These are phyloP conservation scores for Russula vinacea DNA, from an alignment of 768 basidiomycete species.

Conservation along the genomic window DNA sequence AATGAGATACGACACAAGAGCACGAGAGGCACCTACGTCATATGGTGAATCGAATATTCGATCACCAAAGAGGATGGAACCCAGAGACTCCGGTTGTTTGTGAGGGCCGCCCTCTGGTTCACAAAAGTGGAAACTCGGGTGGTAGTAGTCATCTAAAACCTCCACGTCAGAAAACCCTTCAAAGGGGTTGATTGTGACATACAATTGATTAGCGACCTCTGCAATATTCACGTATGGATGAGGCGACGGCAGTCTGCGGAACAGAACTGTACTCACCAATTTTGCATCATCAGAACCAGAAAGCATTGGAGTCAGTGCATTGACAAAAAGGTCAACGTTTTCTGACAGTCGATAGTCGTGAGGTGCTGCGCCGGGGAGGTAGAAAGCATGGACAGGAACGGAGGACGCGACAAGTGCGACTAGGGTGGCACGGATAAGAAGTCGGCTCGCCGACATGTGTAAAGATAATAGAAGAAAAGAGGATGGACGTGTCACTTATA, in stretches of 20 bases:
- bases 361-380: constrained; percentile 89
- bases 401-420: constrained; percentile 29
- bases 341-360: constrained; percentile 75
- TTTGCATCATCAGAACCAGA: constrained; percentile 64
- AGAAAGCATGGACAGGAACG: constrained; percentile 58
- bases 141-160: constrained; percentile 83
- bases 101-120: constrained; percentile 67
- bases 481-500: neutral
- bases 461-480: neutral
- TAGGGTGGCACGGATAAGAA: constrained; percentile 30
- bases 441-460: constrained; percentile 28
- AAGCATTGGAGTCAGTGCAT: constrained; percentile 85
- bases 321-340: constrained; percentile 75
- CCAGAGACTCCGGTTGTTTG: constrained; percentile 79
- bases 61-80: constrained; percentile 95
- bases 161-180: constrained; percentile 1
- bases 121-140: constrained; percentile 83
- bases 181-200: constrained; percentile 29
- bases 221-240: neutral
- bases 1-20: constrained; percentile 19
- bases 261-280: constrained; percentile 49
- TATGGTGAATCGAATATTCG: constrained; percentile 90
- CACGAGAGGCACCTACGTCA: constrained; percentile 51
- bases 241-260: neutral
- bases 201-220: constrained; percentile 95